These are phyloP conservation scores for Saposhnikovia divaricata DNA, from an alignment of 129 eudicot genomes.

Conservation along the genomic window DNA sequence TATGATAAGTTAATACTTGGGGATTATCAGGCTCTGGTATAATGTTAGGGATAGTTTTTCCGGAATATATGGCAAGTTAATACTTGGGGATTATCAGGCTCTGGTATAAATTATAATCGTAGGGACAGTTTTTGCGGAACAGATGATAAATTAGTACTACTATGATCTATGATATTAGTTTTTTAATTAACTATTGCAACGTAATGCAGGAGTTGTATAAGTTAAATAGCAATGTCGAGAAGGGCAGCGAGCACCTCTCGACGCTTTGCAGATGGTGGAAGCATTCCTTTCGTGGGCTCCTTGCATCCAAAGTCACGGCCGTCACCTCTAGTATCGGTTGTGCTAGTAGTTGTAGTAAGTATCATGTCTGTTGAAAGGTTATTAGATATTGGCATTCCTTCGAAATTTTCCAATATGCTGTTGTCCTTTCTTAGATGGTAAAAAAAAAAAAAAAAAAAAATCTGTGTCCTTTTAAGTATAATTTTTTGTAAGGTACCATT, in stretches of 20 bases:
- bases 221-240: slow-evolving; percentile 53
- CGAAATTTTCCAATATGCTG: background rate
- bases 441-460: too few relatives aligned
- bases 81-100: too few relatives aligned
- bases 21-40: too few relatives aligned
- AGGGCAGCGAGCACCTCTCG: slow-evolving; percentile 67
- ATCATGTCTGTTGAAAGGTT: background rate
- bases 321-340: slow-evolving; percentile 58
- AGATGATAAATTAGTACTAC: too few relatives aligned
- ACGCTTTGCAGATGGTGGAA: slow-evolving; percentile 52
- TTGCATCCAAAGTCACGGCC: slow-evolving; percentile 73
- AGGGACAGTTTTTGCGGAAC: background rate
- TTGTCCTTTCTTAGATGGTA: background rate
- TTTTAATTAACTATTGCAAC: slow-evolving; percentile 1
- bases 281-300: slow-evolving; percentile 61
- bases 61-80: too few relatives aligned
- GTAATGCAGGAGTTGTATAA: slow-evolving; percentile 23
- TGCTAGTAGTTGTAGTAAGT: slow-evolving; percentile 58
- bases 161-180: background rate
- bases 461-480: too few relatives aligned
- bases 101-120: too few relatives aligned
- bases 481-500: too few relatives aligned
- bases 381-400: background rate
- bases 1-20: too few relatives aligned
- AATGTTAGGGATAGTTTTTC: too few relatives aligned